These are phyloP conservation scores for Venturia pyrina DNA, from an alignment of 2,329 filamentous ascomycete genomes.

Conservation along the genomic window DNA sequence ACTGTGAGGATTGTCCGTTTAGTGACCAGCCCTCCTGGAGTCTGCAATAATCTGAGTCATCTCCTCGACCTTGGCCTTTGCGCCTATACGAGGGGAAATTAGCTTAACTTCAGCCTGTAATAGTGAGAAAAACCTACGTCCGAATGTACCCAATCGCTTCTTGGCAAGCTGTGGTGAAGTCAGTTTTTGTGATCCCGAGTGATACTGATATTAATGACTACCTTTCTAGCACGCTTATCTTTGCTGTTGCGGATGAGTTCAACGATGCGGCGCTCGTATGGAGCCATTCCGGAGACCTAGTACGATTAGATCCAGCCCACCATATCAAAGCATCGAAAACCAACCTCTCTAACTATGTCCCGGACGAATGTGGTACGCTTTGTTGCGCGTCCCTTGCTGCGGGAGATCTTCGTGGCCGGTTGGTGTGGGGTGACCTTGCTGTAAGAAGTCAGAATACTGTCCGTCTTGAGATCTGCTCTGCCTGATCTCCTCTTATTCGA, in stretches of 20 bases:
- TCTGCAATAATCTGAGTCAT: conserved; percentile 97
- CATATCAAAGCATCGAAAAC: no score
- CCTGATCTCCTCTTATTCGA: neutral
- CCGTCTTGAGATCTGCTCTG: neutral
- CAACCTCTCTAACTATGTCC: neutral
- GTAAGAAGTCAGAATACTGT: neutral
- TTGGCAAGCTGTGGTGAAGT: conserved; percentile 7
- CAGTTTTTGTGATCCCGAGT: neutral
- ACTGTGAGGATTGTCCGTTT: conserved; percentile 28
- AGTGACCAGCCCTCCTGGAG: conserved; percentile 70
- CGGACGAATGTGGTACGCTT: conserved; percentile 96
- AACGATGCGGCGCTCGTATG: conserved; percentile 90
- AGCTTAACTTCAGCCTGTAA: no score
- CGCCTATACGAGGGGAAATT: conserved; percentile 26
- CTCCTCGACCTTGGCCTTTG: conserved; percentile 99
- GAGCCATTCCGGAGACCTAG: conserved; percentile 50
- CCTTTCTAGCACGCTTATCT: conserved; percentile 83
- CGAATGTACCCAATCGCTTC: conserved; percentile 76
- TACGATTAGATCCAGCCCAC: no score
- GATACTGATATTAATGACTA: neutral
- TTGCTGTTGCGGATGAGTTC: conserved; percentile 98
- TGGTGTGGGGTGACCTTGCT: conserved; percentile 41
- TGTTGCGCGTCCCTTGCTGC: conserved; percentile 92
- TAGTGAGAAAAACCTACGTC: conserved; percentile 39
- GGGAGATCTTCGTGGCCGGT: conserved; percentile 39